These are phyloP conservation scores for Micractinium conductrix DNA, from an alignment of 139 green algal species.

Conservation along the genomic window DNA sequence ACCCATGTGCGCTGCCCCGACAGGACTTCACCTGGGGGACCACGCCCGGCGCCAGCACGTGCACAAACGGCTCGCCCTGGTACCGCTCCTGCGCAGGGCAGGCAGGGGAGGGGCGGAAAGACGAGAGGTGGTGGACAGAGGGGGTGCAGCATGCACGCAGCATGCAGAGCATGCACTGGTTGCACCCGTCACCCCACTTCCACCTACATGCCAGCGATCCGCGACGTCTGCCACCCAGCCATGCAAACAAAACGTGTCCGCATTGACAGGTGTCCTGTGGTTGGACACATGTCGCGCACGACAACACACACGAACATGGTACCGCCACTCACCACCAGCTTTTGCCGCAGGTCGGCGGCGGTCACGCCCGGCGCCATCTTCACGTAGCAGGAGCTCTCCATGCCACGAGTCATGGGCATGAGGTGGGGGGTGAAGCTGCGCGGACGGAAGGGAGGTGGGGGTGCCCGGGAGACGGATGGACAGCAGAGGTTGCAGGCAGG, in stretches of 20 bases:
- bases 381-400: conserved; percentile 97
- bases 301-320: no score
- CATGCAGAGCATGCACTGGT: no score
- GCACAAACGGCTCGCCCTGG: conserved; percentile 83
- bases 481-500: neutral
- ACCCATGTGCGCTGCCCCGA: no score
- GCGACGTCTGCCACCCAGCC: no score
- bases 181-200: no score
- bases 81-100: conserved; percentile 60
- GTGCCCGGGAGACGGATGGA: neutral
- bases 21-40: conserved; percentile 61
- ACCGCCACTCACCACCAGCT: conserved; percentile 55
- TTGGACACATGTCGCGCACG: no score
- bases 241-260: no score
- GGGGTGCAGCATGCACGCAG: neutral
- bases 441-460: neutral
- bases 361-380: conserved; percentile 75
- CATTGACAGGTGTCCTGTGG: no score
- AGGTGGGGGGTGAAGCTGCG: conserved; percentile 98
- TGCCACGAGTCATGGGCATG: conserved; percentile 96
- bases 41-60: conserved; percentile 76
- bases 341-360: conserved; percentile 73
- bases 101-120: neutral
- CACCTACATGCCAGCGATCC: no score
- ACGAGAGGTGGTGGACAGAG: conserved; percentile 4